A percentile compares a stretch with the other conserved stretches of the same genome.
Evolutionary conservation across 164 flowering plant species (phyloP).

Genomic region (Nymphaea colorata): DNA sequence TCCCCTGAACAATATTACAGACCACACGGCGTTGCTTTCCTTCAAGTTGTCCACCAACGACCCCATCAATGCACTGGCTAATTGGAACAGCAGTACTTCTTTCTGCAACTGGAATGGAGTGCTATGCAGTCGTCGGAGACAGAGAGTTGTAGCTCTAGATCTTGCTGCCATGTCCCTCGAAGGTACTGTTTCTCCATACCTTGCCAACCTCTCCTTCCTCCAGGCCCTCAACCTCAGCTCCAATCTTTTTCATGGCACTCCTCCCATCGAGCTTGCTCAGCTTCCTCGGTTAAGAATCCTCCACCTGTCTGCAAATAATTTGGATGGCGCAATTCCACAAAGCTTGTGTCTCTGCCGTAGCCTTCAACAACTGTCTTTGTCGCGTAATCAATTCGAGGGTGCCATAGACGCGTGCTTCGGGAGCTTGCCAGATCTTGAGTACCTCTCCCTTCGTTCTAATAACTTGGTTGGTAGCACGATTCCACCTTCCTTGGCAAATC

Average conservation of each 20-base stretch:
- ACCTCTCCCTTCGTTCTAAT: neutral
- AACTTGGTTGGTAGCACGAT: constrained; percentile 1
- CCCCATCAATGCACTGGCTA: neutral
- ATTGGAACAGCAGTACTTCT: constrained; percentile 1
- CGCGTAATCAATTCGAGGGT: neutral
- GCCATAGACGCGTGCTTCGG: neutral
- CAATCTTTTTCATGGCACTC: constrained; percentile 1
- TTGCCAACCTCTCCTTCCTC: constrained; percentile 3
- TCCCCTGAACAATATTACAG: neutral
- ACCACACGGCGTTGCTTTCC: constrained; percentile 1
- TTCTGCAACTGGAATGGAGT: constrained; percentile 7
- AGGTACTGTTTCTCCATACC: neutral
- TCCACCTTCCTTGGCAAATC: constrained; percentile 5
- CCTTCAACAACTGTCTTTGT: neutral
- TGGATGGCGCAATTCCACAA: neutral
- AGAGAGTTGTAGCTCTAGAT: neutral
- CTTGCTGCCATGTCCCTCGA: neutral
- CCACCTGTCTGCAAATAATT: fast-evolving
- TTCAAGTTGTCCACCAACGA: constrained; percentile 1
- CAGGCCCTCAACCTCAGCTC: neutral
- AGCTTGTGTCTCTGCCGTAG: neutral
- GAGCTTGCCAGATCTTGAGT: neutral
- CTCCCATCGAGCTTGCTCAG: constrained; percentile 1
- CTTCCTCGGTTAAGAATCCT: neutral
- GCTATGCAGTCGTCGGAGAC: constrained; percentile 2